Evolutionary conservation across 257 asterid genomes (phyloP), one percentile per base, ranked within the genome.

Genomic region (Voacanga thouarsii): DNA sequence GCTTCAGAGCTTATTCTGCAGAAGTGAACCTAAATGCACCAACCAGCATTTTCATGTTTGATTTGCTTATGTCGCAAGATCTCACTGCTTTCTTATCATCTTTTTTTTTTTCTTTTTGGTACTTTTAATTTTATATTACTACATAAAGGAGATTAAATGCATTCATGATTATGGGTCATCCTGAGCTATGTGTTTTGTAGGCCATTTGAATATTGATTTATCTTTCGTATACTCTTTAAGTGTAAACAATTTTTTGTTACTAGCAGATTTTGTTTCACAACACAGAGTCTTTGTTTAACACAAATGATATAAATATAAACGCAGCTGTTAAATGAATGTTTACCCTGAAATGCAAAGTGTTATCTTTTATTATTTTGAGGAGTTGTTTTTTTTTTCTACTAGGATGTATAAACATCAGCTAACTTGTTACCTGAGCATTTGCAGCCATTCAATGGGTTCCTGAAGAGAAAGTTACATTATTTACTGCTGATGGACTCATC

Each of bases 401-500:
- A 71, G 47, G 57, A 71, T 75, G 76, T 72, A 49, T 49, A 10
- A 51, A 47, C n/a, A 55, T 21, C 19, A n/a, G 55, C 56, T n/a
- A 51, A 72, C 76, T 7, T 50, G 72, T 67, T 67, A 43, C 33
- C 43, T 44, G 72, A 26, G 55, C 26, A 26, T 43, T 74, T 85
- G 84, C 88, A 96, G 99, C 93, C 43, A 79, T 96, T 72, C 86
- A 93, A 70, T 96, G 98, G 99, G 90, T 93, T 77, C 82, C 88
- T 44, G 99, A 93, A 87, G 97, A 96, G 75, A 89, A 53, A 75
- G 84, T 96, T 66, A 96, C 99, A 33, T 81, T 96, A 71, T 90
- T 96, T 82, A 96, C 99, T 37, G 77, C 97, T 16, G 98, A 96
- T 79, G 99, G 99, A 76, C 85, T 96, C 82, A 59, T 96, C 65